These are phyloP conservation scores for Ilyonectria sp. DNA, from an alignment of 2,329 filamentous ascomycete species.

Conservation along the genomic window DNA sequence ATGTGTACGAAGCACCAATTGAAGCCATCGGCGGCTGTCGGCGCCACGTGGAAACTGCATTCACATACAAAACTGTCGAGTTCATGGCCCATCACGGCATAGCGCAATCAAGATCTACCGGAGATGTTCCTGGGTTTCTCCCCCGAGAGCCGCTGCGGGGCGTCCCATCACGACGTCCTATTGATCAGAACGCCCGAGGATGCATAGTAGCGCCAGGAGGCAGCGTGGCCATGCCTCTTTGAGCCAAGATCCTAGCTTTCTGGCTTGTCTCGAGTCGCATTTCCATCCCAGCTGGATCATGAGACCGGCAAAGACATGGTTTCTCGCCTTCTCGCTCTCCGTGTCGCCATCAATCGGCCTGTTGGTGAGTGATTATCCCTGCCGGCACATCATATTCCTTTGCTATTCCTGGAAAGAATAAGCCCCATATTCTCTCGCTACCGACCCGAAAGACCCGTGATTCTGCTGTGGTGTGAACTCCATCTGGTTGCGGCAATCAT, in stretches of 20 bases:
- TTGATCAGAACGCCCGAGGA: neutral
- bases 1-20: neutral
- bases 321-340: neutral
- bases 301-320: neutral
- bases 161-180: neutral
- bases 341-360: conserved; percentile 2
- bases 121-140: conserved; percentile 29
- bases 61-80: neutral
- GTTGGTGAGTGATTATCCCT: neutral
- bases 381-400: neutral
- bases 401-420: conserved; percentile 13
- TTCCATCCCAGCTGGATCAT: neutral
- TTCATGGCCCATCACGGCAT: neutral
- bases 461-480: conserved; percentile 2
- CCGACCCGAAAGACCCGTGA: neutral
- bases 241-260: neutral
- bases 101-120: conserved; percentile 17
- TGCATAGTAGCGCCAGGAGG: conserved; percentile 4
- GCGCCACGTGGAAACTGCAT: neutral
- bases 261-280: neutral
- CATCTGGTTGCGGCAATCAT: conserved; percentile 21
- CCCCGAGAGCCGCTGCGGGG: conserved; percentile 30
- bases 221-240: neutral
- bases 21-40: conserved; percentile 14
- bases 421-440: neutral